phyloP scores from a whole-genome alignment of 2,329 filamentous ascomycete genomes.

The Thelonectria olida region DNA sequence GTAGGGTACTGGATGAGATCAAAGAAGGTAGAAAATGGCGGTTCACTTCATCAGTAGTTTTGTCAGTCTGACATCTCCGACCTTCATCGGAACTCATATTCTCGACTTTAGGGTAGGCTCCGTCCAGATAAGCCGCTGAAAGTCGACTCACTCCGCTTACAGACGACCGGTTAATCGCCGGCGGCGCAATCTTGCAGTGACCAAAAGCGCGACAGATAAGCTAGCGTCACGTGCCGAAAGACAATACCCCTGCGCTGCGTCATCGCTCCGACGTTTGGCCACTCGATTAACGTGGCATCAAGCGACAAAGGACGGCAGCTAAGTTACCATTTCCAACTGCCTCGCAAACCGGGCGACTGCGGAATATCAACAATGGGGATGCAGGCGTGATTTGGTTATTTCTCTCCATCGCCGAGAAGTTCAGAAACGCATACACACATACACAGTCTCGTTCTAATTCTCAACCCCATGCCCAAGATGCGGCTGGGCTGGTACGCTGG shows the following conservation, averaged over 20 bases:
- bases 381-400: slow-evolving; percentile 28
- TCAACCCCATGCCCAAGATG: slow-evolving; percentile 56
- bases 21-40: not conserved
- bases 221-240: slow-evolving; percentile 32
- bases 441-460: slow-evolving; percentile 16
- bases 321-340: slow-evolving; percentile 18
- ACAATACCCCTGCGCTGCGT: slow-evolving; percentile 34
- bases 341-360: slow-evolving; percentile 21
- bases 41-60: not conserved
- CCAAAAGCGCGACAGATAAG: slow-evolving; percentile 11
- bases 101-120: slow-evolving; percentile 31
- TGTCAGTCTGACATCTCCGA: slow-evolving; percentile 1
- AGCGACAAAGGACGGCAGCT: slow-evolving; percentile 23
- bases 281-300: slow-evolving; percentile 44
- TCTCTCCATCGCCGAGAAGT: slow-evolving; percentile 1
- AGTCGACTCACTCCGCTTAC: slow-evolving; percentile 3
- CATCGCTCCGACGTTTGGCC: slow-evolving; percentile 34
- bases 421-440: slow-evolving; percentile 7
- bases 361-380: slow-evolving; percentile 35
- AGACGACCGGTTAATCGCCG: slow-evolving; percentile 21
- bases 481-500: slow-evolving; percentile 69
- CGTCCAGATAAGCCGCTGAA: not conserved
- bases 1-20: not conserved
- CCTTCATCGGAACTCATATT: not conserved
- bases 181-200: not conserved